These are phyloP conservation scores for Quillaja saponaria DNA, from an alignment of 306 rosid genomes.

Conservation along the genomic window DNA sequence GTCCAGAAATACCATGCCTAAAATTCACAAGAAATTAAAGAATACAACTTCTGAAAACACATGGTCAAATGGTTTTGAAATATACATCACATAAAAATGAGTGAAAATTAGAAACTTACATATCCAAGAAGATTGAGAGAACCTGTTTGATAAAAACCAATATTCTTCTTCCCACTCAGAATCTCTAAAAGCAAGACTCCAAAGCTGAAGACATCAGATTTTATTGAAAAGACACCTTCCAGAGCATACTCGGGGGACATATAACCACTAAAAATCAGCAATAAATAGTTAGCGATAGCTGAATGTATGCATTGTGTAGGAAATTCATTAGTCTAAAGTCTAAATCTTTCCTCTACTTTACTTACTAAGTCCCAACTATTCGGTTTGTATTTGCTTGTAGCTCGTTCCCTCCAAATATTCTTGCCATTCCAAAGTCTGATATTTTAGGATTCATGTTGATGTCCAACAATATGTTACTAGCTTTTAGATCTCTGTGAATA, in stretches of 20 bases:
- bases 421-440: no score
- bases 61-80: no score
- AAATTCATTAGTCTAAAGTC: no score
- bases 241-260: conserved; percentile 38
- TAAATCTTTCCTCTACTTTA: not conserved
- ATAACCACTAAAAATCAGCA: conserved; percentile 22
- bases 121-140: conserved; percentile 41
- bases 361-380: conserved; percentile 49
- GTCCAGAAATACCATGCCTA: no score
- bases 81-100: no score
- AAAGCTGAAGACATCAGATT: conserved; percentile 39
- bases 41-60: no score
- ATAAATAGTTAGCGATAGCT: not conserved
- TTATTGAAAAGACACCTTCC: conserved; percentile 32
- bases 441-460: no score
- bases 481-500: no score
- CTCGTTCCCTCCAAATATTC: conserved; percentile 31
- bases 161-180: conserved; percentile 40
- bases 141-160: conserved; percentile 30
- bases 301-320: no score
- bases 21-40: no score
- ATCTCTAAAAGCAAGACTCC: conserved; percentile 38
- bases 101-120: conserved; percentile 23
- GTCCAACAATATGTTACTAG: no score
- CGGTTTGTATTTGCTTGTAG: no score